Percentiles rank a stretch among this genome's conserved stretches.
These are phyloP conservation scores for Benincasa hispida DNA, from an alignment of 306 rosid species.

Conservation along the genomic window DNA sequence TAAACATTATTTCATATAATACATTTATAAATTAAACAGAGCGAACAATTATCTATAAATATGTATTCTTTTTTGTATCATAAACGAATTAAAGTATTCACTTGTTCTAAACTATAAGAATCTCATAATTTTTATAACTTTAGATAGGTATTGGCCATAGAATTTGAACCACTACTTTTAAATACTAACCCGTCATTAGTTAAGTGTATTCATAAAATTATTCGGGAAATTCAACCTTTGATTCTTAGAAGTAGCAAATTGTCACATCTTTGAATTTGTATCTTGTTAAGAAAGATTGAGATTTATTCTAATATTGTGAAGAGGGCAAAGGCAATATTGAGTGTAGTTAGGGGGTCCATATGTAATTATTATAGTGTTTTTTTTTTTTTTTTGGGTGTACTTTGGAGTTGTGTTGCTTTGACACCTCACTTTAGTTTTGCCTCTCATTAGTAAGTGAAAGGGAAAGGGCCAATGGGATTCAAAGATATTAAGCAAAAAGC, in stretches of 20 bases:
- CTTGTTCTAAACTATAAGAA: too few species aligned
- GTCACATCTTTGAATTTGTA: background rate
- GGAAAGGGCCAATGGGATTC: background rate
- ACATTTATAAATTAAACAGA: background rate
- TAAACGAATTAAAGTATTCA: background rate
- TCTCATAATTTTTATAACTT: too few species aligned
- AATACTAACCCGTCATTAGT: too few species aligned
- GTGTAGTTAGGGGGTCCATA: slow-evolving; percentile 1
- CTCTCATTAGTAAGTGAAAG: background rate
- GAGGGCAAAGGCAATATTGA: background rate
- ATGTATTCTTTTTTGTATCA: background rate
- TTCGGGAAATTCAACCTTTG: too few species aligned
- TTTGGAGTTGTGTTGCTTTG: slow-evolving; percentile 2
- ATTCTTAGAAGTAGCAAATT: background rate
- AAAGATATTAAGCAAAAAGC: background rate
- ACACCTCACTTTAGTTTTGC: background rate
- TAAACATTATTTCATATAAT: background rate
- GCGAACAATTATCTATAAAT: background rate
- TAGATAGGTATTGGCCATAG: too few species aligned
- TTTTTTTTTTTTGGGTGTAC: too few species aligned
- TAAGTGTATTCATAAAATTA: too few species aligned
- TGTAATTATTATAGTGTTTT: background rate
- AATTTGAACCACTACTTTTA: too few species aligned
- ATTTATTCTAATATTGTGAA: background rate
- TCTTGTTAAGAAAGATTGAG: background rate